Conservation (phyloP, 768 basidiomycete genomes). For the Gloeophyllum trabeum region DNA sequence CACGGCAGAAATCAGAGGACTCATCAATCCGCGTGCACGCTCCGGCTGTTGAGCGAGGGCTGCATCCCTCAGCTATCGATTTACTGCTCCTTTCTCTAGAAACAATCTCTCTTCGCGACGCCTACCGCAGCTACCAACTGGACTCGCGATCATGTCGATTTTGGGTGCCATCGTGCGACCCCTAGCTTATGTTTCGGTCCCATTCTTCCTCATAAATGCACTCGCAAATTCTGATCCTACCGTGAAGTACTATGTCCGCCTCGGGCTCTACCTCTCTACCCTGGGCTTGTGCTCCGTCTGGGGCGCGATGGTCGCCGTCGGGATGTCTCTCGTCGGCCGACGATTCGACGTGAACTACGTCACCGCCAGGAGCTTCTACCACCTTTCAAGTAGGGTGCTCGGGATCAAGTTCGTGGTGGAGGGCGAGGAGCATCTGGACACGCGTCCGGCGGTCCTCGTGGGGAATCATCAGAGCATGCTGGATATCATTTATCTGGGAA, state of each 20-base stretch:
- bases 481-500: conserved; percentile 74
- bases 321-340: conserved; percentile 54
- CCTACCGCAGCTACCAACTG: conserved; percentile 9
- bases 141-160: conserved; percentile 42
- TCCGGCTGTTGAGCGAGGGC: background rate
- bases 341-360: conserved; percentile 73
- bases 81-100: conserved; percentile 3
- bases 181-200: conserved; percentile 68
- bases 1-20: background rate
- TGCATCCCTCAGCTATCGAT: background rate
- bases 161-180: conserved; percentile 52
- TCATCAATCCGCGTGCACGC: background rate
- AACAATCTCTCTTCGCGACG: conserved; percentile 2
- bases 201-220: conserved; percentile 51
- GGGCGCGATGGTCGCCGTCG: conserved; percentile 57
- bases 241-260: conserved; percentile 62
- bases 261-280: conserved; percentile 62
- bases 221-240: conserved; percentile 42
- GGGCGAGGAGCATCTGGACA: conserved; percentile 70
- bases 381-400: conserved; percentile 46
- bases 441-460: conserved; percentile 66
- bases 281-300: conserved; percentile 61
- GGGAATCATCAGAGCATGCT: conserved; percentile 93
- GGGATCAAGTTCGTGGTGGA: conserved; percentile 70
- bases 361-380: conserved; percentile 79